Evolutionary conservation across 73 alveolate genomes (phyloP), one percentile per base, ranked within the genome.

Genomic region (Uronychia binucleata): DNA sequence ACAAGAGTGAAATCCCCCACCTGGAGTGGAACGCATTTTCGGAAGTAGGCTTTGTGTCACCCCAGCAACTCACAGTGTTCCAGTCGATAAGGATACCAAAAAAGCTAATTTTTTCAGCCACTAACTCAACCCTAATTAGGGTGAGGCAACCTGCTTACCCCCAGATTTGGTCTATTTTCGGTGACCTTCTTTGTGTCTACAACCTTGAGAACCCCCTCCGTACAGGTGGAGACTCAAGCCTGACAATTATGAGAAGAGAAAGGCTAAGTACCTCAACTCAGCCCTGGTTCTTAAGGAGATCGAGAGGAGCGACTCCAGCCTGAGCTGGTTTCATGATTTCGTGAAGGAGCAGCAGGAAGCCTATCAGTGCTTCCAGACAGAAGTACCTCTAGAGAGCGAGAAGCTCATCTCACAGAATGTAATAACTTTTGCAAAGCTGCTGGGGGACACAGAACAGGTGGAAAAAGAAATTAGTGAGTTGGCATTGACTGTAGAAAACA

Each of bases 201-300:
- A 81, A 81, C 46, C 81, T 81, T 1, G 88, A 81, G 13, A 31
- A 81, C 31, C 88, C 88, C 30, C 31, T 81, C 88, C 88, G 0
- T 81, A 59, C 28, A 31, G 33, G 31, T 81, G 88, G 88, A 81
- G 74, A 33, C 75, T 81, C 35, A 32, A 33, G 13, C 79, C 75
- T 8, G 59, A 81, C 31, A 57, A 77, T 0, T 33, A 28, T 29
- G 75, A 81, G 28, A 81, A 81, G 30, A 8, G 67, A 28, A 59
- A 25, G 33, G 75, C 33, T 30, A 81, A 81, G 34, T 29, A 58
- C 34, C 34, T 26, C 27, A 58, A 81, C 33, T 28, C 79, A 25
- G 60, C 58, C 25, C 27, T 26, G n/a, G 60, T 81, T 46, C 75
- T 81, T 1, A 81, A 60, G 33, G 76, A 81, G 25, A 81, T 81